Conservation (phyloP, 73 alveolate species). For the Symbiodinium pilosum region DNA sequence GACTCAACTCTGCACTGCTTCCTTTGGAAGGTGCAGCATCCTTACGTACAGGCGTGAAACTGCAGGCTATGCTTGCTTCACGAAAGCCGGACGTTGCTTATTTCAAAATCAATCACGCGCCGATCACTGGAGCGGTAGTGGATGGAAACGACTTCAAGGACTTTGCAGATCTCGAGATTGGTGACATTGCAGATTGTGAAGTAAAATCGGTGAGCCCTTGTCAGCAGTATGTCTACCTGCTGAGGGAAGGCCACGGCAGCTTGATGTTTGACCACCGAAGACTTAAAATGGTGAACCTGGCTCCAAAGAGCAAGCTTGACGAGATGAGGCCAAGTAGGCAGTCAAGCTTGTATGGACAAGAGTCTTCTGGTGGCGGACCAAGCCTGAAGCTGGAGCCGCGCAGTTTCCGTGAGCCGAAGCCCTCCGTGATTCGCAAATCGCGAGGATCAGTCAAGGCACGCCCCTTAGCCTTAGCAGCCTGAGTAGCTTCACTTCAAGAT, state of each 20-base stretch:
- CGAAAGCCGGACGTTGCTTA: conserved; percentile 50
- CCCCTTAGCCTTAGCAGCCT: background rate
- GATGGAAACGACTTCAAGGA: conserved; percentile 55
- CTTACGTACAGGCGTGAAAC: conserved; percentile 26
- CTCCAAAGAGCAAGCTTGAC: conserved; percentile 27
- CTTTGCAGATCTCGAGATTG: conserved; percentile 37
- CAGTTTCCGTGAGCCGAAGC: conserved; percentile 48
- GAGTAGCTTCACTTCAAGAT: too few relatives aligned
- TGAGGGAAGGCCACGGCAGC: conserved; percentile 87
- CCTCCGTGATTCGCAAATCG: conserved; percentile 55
- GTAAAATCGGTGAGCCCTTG: conserved; percentile 81
- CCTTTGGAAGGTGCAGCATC: background rate
- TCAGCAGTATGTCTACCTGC: conserved; percentile 65
- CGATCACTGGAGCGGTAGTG: conserved; percentile 58
- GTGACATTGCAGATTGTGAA: conserved; percentile 64
- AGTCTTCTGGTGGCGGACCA: background rate
- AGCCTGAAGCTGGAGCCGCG: conserved; percentile 37
- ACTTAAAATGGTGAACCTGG: conserved; percentile 38
- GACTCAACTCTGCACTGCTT: conserved; percentile 18
- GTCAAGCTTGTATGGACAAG: conserved; percentile 16
- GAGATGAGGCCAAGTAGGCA: conserved; percentile 1
- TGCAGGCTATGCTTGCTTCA: conserved; percentile 70
- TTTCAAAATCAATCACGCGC: conserved; percentile 72
- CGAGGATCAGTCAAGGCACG: conserved; percentile 62
- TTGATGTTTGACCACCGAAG: conserved; percentile 56